Evolutionary conservation across 768 basidiomycete species (phyloP), one percentile per base, ranked within the genome.

Genomic region (Pulveroboletus sp.): DNA sequence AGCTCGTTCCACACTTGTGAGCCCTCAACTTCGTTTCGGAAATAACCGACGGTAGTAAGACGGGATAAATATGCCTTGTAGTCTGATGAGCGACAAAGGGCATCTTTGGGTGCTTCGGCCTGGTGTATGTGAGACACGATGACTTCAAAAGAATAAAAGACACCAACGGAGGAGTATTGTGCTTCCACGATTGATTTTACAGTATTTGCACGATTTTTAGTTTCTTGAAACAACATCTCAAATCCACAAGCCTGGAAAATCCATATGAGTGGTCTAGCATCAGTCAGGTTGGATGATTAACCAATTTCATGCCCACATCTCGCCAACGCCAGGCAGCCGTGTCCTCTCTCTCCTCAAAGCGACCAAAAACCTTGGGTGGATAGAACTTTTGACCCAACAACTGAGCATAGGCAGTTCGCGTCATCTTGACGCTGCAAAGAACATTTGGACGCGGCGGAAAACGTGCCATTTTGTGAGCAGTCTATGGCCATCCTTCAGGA

Each of bases 141-240:
- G 7, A 27, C 35, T 1, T n/a, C 3, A 11, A 15, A 44, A n/a
- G 12, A 8, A 32, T 15, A n/a, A 32, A 40, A 6, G 21, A 44
- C 26, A 64, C 78, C 52, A 59, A 86, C 84, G n/a, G 78, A 79
- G 40, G 78, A 73, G 17, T 62, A 59, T 6, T 69, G 54, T 35
- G 61, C 68, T 47, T 78, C 76, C 30, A 66, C 53, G 3, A 70
- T 64, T 61, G 39, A 57, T 43, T 65, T 71, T 17, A 70, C 55
- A 10, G 56, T 63, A 36, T 75, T 74, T 49, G 71, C 69, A 37
- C 80, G 79, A 41, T 77, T 72, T 67, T 87, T 85, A 51, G 80
- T 86, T 63, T 93, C 93, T 64, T 89, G 85, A 64, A 89, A 97
- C 36, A 96, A 77, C 78, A 98, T 99, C 72, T 99, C 96, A 54